A percentile compares a stretch with the other conserved stretches of the same genome.
Conservation (phyloP, 2,329 filamentous ascomycete species). For the Chaetomiaceae sp. region DNA sequence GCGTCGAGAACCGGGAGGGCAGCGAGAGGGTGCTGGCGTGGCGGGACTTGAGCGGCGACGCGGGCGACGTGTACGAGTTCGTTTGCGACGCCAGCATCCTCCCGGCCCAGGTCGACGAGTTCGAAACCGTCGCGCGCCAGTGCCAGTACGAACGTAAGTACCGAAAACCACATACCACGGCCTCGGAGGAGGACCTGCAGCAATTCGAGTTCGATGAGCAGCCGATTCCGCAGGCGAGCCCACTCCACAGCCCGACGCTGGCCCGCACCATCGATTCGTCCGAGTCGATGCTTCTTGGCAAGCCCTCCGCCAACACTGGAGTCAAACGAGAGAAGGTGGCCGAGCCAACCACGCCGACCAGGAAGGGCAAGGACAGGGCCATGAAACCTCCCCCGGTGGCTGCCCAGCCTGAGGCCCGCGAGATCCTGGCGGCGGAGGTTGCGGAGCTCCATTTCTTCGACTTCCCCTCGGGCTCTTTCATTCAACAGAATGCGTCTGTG, state of each 20-base stretch:
- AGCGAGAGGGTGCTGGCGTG: slow-evolving; percentile 87
- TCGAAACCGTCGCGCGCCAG: slow-evolving; percentile 77
- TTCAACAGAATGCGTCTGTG: slow-evolving; percentile 69
- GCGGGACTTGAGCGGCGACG: slow-evolving; percentile 90
- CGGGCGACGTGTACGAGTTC: slow-evolving; percentile 95
- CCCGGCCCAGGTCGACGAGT: slow-evolving; percentile 66
- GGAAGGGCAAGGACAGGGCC: slow-evolving; percentile 28
- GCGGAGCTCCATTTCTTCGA: slow-evolving; percentile 94
- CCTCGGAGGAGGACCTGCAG: slow-evolving; percentile 71
- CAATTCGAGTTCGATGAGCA: slow-evolving; percentile 72
- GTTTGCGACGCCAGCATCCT: slow-evolving; percentile 76
- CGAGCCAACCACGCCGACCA: slow-evolving; percentile 12
- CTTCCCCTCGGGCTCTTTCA: slow-evolving; percentile 78
- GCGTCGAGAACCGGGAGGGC: slow-evolving; percentile 71
- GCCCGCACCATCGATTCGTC: slow-evolving; percentile 50
- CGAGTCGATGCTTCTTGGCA: slow-evolving; percentile 50
- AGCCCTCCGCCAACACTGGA: slow-evolving; percentile 40
- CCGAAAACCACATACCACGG: slow-evolving; percentile 69
- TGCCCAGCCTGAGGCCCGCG: slow-evolving; percentile 62
- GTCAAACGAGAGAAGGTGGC: slow-evolving; percentile 36
- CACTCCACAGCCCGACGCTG: slow-evolving; percentile 53
- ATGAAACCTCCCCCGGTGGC: slow-evolving; percentile 48
- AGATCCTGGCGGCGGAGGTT: slow-evolving; percentile 66
- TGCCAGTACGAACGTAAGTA: slow-evolving; percentile 98
- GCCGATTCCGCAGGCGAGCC: slow-evolving; percentile 59